Evolutionary conservation across 192 early-diverging fungal genomes (phyloP), one percentile per base, ranked within the genome.

Genomic region (Chytriomyces confervae): DNA sequence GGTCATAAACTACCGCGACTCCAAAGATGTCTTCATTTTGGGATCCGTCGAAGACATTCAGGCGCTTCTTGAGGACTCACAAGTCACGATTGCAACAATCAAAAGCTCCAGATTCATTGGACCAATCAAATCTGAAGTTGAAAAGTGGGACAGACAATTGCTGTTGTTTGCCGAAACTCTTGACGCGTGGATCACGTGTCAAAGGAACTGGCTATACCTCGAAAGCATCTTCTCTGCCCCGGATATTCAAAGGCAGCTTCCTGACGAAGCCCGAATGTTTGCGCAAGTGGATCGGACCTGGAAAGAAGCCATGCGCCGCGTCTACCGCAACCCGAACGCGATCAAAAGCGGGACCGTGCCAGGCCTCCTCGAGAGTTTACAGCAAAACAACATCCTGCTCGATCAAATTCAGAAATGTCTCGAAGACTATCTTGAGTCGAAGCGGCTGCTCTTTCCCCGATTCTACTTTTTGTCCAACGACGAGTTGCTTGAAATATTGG

Each of bases 401-500:
- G 89, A 90, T 48, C 86, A 90, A 72, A 90, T 90, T 63, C 89
- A 90, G 70, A 90, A 90, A 78, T 90, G 89, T 62, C 67, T 90
- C 20, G 89, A 90, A 78, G 89, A 90, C 53, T 90, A 90, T 72
- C 76, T 90, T 20, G 89, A 90, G 67, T 83, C 81, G 61, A 90
- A 90, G 71, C 78, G 89, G 20, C 81, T 90, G 3, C 80, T 90
- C 46, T 90, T 90, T 77, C 89, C 89, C 20, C 79, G 89, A 7
- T 90, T 90, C 78, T 90, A 90, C 70, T 90, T 90, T 67, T 64
- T 90, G 29, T 88, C 87, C n/a, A 90, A 90, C 72, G 89, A 90
- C 47, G 89, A 90, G 78, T 77, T 90, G n/a, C 82, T 90, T 50
- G 89, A 90, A 69, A 90, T 90, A 47, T 66, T 90, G 51, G 87